Conservation (phyloP, 805 yeast species). For the Lachancea waltii region DNA sequence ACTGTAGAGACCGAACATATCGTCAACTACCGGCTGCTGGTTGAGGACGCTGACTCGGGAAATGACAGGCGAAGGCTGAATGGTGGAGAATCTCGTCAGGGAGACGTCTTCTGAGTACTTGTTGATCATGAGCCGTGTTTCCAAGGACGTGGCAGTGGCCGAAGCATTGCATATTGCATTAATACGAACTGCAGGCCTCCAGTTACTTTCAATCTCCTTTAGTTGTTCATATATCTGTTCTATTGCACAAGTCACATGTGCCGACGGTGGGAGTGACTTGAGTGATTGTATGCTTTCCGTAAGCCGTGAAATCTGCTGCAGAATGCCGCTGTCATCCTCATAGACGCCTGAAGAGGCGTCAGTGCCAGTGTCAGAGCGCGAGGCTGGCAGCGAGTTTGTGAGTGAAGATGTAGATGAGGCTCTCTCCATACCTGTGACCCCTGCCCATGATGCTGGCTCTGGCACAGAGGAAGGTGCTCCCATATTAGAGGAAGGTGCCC, state of each 20-base stretch:
- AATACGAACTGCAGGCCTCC: conserved; percentile 21
- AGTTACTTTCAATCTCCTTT: conserved; percentile 10
- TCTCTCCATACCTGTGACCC: too few relatives aligned
- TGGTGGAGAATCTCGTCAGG: conserved; percentile 19
- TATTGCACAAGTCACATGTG: conserved; percentile 10
- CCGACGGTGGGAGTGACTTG: not conserved
- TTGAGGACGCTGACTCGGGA: conserved; percentile 3
- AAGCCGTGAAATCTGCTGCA: conserved; percentile 14
- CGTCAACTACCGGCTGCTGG: conserved; percentile 26
- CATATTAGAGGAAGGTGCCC: too few relatives aligned
- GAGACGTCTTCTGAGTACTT: conserved; percentile 21
- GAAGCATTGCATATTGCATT: conserved; percentile 4
- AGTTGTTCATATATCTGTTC: conserved; percentile 16
- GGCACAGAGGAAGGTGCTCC: too few relatives aligned
- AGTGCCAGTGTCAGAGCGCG: conserved; percentile 13
- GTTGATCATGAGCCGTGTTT: conserved; percentile 25
- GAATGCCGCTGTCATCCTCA: conserved; percentile 18
- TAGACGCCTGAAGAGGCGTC: too few relatives aligned
- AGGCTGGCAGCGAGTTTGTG: not conserved
- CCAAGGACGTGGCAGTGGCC: conserved; percentile 17
- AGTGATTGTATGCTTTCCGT: not conserved
- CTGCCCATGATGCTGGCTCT: too few relatives aligned
- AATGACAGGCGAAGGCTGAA: conserved; percentile 8
- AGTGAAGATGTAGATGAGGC: too few relatives aligned
- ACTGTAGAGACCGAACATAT: conserved; percentile 27